Base-by-base conservation (phyloP, 495 filamentous ascomycete genomes). In the Aspergillus coremiiformis region DNA sequence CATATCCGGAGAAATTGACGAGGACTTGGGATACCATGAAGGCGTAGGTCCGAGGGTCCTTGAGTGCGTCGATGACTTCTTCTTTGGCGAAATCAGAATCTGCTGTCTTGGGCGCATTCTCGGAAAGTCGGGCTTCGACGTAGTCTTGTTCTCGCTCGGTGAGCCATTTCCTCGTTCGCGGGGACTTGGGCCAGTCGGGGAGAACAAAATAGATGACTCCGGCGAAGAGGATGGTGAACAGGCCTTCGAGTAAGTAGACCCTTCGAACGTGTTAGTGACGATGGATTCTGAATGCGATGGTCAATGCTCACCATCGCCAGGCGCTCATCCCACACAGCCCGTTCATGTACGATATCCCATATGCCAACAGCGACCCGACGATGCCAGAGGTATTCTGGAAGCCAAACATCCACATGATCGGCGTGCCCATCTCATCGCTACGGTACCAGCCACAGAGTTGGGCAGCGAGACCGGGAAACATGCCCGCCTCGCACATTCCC, bases 371-470 rank as follows among this genome's bases (percentile, higher is more conserved):
- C 39, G 60, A 61, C 8, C 67, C 58, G 5, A 68, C 59, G 10
- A 72, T 66, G 7, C 62, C 59, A 5, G 66, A 64, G 1, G 60
- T 35, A 23, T 66, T 65, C 37, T 63, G 58, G n/a, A 57, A 50
- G 17, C 32, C 61, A 56, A 56, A 69, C 60, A 66, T 65, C 65
- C 63, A 62, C 44, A 52, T 58, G 26, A 60, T 54, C 0, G 54
- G 60, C 23, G 47, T 62, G 1, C 58, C 64, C 66, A 72, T 66
- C 51, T 70, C 67, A 27, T 70, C 67, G 1, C 60, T 65, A 3
- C 67, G 61, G 51, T 72, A 72, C 69, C 69, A 72, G 29, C 55
- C 58, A 35, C 56, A 65, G 19, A 72, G 55, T 47, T 72, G 67
- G 11, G 63, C 60, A 11, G 64, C 56, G 4, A 72, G 48, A 11